Evolutionary conservation across 352 stramenopile genomes (phyloP).

Genomic region (Pythium phragmitis): DNA sequence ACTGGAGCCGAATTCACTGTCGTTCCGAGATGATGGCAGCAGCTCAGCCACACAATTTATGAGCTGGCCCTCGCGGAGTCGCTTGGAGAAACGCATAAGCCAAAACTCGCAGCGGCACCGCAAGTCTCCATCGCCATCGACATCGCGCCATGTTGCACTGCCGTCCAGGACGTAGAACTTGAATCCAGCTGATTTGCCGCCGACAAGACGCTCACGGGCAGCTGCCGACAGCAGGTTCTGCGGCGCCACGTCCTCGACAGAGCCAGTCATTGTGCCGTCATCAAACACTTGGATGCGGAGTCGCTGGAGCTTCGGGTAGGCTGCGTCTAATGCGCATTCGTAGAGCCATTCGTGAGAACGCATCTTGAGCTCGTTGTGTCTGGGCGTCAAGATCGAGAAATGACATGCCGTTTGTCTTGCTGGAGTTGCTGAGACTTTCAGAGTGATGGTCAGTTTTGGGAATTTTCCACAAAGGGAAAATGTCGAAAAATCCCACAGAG

Average conservation of each 20-base stretch:
- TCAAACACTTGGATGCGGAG: slow-evolving; percentile 17
- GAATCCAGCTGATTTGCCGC: slow-evolving; percentile 8
- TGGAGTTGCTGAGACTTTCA: background rate
- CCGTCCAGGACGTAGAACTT: slow-evolving; percentile 22
- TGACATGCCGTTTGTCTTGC: background rate
- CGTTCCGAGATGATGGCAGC: slow-evolving; percentile 11
- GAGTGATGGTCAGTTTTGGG: background rate
- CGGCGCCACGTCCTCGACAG: background rate
- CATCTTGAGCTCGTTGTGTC: slow-evolving; percentile 1
- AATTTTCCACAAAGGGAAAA: background rate
- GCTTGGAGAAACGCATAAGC: slow-evolving; percentile 22
- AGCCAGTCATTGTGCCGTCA: slow-evolving; percentile 22
- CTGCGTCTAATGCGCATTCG: slow-evolving; percentile 14
- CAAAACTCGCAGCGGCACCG: slow-evolving; percentile 9
- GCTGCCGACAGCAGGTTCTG: background rate
- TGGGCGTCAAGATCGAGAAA: background rate
- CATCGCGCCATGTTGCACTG: slow-evolving; percentile 14
- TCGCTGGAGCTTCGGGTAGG: background rate
- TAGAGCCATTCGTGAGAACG: slow-evolving; percentile 15
- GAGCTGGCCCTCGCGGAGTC: slow-evolving; percentile 20
- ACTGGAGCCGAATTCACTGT: slow-evolving; percentile 12
- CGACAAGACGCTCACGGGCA: background rate
- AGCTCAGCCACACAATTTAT: slow-evolving; percentile 17
- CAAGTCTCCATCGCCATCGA: slow-evolving; percentile 7
- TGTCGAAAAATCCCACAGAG: background rate